phyloP scores from a whole-genome alignment of 2,329 filamentous ascomycete genomes.

The Botrytis aclada region DNA sequence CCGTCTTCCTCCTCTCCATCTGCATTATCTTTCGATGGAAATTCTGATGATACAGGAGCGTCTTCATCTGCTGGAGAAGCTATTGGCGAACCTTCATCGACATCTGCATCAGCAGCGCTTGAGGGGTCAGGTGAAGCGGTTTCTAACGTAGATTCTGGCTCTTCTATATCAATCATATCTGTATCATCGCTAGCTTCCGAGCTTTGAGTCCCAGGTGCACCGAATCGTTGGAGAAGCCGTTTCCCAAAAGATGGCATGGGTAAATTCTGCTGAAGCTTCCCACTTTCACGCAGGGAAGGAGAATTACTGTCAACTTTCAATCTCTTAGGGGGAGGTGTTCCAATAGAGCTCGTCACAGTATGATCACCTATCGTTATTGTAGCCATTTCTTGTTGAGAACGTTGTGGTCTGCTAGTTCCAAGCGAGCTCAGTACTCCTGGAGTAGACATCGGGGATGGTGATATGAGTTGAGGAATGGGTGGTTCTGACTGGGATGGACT shows the following conservation, averaged over 20 bases:
- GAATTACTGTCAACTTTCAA: conserved; percentile 21
- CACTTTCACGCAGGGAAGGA: conserved; percentile 14
- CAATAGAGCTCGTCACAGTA: conserved; percentile 36
- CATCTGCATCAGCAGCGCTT: conserved; percentile 15
- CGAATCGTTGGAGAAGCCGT: conserved; percentile 35
- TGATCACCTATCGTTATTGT: conserved; percentile 39
- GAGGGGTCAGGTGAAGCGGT: conserved; percentile 23
- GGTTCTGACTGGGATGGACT: conserved; percentile 20
- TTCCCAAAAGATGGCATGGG: conserved; percentile 34
- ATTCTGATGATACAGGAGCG: neutral
- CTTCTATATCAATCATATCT: conserved; percentile 29
- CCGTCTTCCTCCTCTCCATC: conserved; percentile 25
- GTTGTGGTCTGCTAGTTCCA: conserved; percentile 25
- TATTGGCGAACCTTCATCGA: conserved; percentile 21
- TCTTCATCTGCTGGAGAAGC: conserved; percentile 18
- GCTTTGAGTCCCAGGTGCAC: conserved; percentile 29
- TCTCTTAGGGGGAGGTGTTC: conserved; percentile 32
- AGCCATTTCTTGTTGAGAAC: conserved; percentile 32
- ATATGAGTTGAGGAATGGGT: conserved; percentile 30
- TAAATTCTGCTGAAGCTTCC: neutral
- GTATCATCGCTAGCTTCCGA: conserved; percentile 24
- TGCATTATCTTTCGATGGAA: neutral
- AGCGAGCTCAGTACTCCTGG: conserved; percentile 31
- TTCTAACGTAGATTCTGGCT: conserved; percentile 19
- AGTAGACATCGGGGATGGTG: conserved; percentile 29